phyloP scores from a whole-genome alignment of 495 filamentous ascomycete species.

The Platismatia glauca region DNA sequence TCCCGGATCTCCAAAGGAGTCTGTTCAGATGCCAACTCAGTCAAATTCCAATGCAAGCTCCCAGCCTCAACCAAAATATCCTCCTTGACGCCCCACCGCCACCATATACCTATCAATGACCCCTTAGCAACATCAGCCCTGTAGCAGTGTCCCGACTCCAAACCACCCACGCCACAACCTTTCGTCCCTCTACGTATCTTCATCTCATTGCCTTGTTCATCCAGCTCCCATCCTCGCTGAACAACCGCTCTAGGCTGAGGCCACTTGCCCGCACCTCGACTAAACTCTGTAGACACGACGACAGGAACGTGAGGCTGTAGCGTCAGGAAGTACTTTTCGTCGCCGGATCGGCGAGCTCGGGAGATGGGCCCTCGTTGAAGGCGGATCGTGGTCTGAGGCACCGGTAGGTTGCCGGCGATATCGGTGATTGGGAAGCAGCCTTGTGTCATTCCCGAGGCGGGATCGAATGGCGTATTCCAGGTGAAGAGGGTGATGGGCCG shows the following conservation, averaged over 20 bases:
- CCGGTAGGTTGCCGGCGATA: neutral
- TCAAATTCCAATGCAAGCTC: constrained; percentile 25
- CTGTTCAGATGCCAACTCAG: constrained; percentile 17
- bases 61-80: constrained; percentile 28
- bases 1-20: constrained; percentile 8
- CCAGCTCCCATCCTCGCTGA: constrained; percentile 28
- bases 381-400: constrained; percentile 6
- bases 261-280: constrained; percentile 2
- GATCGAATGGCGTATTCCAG: constrained; percentile 13
- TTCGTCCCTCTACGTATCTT: constrained; percentile 9
- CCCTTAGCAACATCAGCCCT: constrained; percentile 10
- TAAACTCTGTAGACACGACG: constrained; percentile 11
- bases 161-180: constrained; percentile 13
- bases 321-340: constrained; percentile 9
- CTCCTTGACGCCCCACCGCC: constrained; percentile 17
- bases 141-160: constrained; percentile 16
- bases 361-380: constrained; percentile 12
- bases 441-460: constrained; percentile 4
- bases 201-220: constrained; percentile 16
- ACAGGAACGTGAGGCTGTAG: neutral
- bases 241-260: constrained; percentile 14
- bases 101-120: constrained; percentile 9
- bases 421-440: constrained; percentile 15
- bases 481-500: constrained; percentile 15
- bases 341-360: constrained; percentile 5